A percentile compares a stretch with the other conserved stretches of the same genome.
Conservation (phyloP, 208 protist genomes). For the Leishmania mexicana region DNA sequence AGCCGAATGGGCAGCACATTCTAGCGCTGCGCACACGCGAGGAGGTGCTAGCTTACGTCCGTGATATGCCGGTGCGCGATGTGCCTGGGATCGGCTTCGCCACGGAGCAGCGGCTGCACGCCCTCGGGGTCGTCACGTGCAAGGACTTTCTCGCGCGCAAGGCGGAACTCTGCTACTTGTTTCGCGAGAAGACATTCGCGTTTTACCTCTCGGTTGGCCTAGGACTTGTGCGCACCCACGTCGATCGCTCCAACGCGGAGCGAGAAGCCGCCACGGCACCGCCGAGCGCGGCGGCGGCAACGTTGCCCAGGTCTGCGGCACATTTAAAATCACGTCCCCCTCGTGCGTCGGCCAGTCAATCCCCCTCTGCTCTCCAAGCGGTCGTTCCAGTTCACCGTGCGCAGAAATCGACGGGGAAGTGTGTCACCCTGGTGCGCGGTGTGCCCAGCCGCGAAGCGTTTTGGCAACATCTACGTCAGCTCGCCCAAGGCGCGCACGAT, state of each 20-base stretch:
- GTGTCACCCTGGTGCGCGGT: slow-evolving; percentile 35
- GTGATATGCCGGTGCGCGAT: slow-evolving; percentile 46
- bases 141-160: slow-evolving; percentile 38
- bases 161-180: slow-evolving; percentile 53
- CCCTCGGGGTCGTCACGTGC: slow-evolving; percentile 58
- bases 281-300: neutral
- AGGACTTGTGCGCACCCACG: slow-evolving; percentile 53
- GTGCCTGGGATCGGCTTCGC: slow-evolving; percentile 63
- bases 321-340: neutral
- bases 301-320: neutral
- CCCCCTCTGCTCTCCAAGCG: neutral
- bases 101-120: slow-evolving; percentile 43
- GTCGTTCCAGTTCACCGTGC: neutral
- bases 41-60: slow-evolving; percentile 53
- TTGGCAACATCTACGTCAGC: slow-evolving; percentile 14
- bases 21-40: slow-evolving; percentile 42
- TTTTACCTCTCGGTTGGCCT: slow-evolving; percentile 64
- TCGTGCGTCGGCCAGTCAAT: neutral
- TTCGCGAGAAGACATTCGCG: slow-evolving; percentile 52
- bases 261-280: neutral
- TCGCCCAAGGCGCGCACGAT: slow-evolving; percentile 29
- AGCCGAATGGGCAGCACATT: slow-evolving; percentile 91
- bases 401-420: slow-evolving; percentile 55
- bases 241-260: slow-evolving; percentile 36
- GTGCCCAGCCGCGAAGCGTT: slow-evolving; percentile 27